Evolutionary conservation across 1,139 yeast genomes (phyloP), one percentile per base, ranked within the genome.

Genomic region (Insectozyma bohioensis): DNA sequence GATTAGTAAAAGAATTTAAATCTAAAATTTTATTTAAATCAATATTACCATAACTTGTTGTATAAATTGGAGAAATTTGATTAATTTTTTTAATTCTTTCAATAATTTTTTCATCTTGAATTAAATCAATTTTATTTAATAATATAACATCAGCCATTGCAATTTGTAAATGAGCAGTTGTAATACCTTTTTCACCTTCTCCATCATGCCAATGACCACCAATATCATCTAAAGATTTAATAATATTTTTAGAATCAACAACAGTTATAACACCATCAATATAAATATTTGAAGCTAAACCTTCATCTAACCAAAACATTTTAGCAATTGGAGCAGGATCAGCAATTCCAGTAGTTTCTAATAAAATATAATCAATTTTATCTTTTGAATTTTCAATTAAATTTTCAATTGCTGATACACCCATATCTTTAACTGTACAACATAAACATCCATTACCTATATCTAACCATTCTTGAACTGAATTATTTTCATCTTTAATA

Each of bases 261-360:
- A 94, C 97, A 0, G 97, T 85, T n/a, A 94, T 75, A 4, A 92
- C 88, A 0, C 97, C 96, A 58, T 92, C 98, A 26, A 92, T 82
- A 54, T 85, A 86, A 2, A 92, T 86, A 45, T 79, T 81, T 5
- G 95, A 81, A 9, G 82, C 72, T 36, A 92, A 64, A 0, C 92
- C 97, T 21, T 85, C 94, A 55, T 92, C 98, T 24, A 90, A 68
- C 98, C 98, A 92, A 58, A 92, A 92, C 96, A 92, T 92, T 46
- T 80, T 78, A 6, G 97, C 96, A 22, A 92, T 87, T 0, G 97
- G 97, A 0, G 84, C 97, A 0, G 98, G 98, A 53, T 92, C 97
- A 0, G 99, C 98, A n/a, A 94, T 72, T 0, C 99, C 99, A 0
- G 97, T 87, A 0, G 99, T 94, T 54, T 92, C 99, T 36, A 94